Evolutionary conservation across 2,329 filamentous ascomycete species (phyloP), one percentile per base, ranked within the genome.

Genomic region (Cercospora sp.): DNA sequence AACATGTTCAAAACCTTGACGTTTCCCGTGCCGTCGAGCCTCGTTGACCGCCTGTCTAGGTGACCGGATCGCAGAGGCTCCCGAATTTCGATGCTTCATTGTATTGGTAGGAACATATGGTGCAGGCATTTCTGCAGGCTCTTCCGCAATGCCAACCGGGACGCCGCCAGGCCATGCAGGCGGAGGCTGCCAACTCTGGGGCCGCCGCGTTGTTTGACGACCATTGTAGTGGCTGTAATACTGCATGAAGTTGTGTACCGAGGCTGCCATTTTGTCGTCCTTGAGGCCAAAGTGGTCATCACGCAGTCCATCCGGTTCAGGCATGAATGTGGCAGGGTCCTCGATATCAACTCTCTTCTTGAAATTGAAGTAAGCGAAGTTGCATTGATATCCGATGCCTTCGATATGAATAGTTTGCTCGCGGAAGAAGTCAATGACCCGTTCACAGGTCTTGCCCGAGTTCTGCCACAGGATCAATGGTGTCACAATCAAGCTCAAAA

Each of bases 351-450:
- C 85, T 24, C 90, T 91, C 78, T 93, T 94, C 79, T 97, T 94
- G 82, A 98, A 98, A 71, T 97, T 92, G 75, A 99, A 99, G 40
- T 97, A 93, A 3, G 95, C 95, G 81, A 97, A 98, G 1, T 94
- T 97, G 80, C 95, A 99, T 10, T 98, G 93, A 72, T 97, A 94
- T 24, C 95, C 95, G 40, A 99, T 86, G 0, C 95, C 95, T 76
- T 99, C 95, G 16, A 99, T 94, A 74, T 99, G 94, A 24, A 99
- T 89, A 0, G 95, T 98, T 74, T 98, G 97, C 78, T 99, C 95
- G 45, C 95, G 90, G 83, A 99, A 98, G 80, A 99, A 99, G 80
- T 99, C 95, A 67, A 98, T 90, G 71, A 99, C 90, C 68, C 94
- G 92, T 73, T 98, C 94, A 77, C 91, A 94, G 79, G 92, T 96